Percentiles rank a stretch among this genome's conserved stretches.
Conservation (phyloP, 495 filamentous ascomycete genomes). For the Penicillium tannophilum region DNA sequence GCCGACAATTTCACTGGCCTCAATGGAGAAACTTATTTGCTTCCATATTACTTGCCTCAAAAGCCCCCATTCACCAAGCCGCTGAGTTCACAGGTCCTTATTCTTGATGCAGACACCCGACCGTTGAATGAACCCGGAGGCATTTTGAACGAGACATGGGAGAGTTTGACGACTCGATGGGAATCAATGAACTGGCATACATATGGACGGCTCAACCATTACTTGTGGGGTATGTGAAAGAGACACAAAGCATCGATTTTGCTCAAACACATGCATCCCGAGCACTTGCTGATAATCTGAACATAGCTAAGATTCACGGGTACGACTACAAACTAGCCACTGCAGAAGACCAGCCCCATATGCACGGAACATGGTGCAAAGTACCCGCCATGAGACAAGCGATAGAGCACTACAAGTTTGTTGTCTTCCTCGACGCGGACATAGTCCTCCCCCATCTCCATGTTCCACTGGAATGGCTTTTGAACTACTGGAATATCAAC, state of each 20-base stretch:
- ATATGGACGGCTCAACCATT: slow-evolving; percentile 43
- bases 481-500: slow-evolving; percentile 55
- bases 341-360: slow-evolving; percentile 18
- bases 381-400: slow-evolving; percentile 47
- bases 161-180: slow-evolving; percentile 17
- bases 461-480: slow-evolving; percentile 55
- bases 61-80: slow-evolving; percentile 17
- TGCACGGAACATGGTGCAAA: slow-evolving; percentile 51
- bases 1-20: slow-evolving; percentile 5
- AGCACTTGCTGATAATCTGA: background rate
- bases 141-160: slow-evolving; percentile 28
- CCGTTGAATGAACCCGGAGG: slow-evolving; percentile 25
- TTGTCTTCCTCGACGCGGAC: slow-evolving; percentile 55
- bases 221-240: slow-evolving; percentile 33
- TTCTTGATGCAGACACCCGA: slow-evolving; percentile 46
- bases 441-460: slow-evolving; percentile 50
- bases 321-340: slow-evolving; percentile 56
- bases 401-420: slow-evolving; percentile 47
- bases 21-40: background rate
- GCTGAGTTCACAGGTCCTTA: slow-evolving; percentile 37
- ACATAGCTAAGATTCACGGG: slow-evolving; percentile 49
- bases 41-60: slow-evolving; percentile 3
- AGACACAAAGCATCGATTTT: background rate
- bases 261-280: too few species aligned
- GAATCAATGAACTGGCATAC: slow-evolving; percentile 20